These are phyloP conservation scores for Phlyctochytrium planicorne DNA, from an alignment of 192 early-diverging fungal genomes.

Conservation along the genomic window DNA sequence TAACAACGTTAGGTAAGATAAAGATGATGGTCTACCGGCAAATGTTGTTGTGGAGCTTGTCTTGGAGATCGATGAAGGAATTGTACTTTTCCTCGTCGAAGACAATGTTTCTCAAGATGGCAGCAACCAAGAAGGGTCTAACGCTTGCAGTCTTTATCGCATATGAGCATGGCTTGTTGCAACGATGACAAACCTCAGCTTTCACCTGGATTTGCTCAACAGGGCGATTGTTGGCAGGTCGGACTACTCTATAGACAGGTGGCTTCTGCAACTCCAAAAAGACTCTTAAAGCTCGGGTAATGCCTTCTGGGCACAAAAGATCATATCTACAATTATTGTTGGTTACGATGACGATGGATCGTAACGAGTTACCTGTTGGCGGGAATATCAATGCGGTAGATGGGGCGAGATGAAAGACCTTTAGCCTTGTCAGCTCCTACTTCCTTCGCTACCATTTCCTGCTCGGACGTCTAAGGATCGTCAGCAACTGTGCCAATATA, in stretches of 20 bases:
- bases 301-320: constrained; percentile 94
- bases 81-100: constrained; percentile 84
- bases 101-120: constrained; percentile 82
- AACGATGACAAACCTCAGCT: constrained; percentile 56
- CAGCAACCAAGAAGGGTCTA: constrained; percentile 84
- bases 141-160: constrained; percentile 82
- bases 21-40: constrained; percentile 60
- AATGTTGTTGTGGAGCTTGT: constrained; percentile 97
- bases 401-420: constrained; percentile 68
- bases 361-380: constrained; percentile 66
- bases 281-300: constrained; percentile 81
- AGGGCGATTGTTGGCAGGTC: constrained; percentile 53
- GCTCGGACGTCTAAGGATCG: constrained; percentile 67
- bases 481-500: constrained; percentile 1
- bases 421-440: constrained; percentile 45
- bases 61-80: constrained; percentile 97
- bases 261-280: constrained; percentile 73
- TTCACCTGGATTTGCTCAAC: constrained; percentile 67
- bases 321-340: constrained; percentile 78
- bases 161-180: background rate
- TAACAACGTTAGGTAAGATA: constrained; percentile 1
- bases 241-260: constrained; percentile 64
- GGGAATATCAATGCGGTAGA: constrained; percentile 98
- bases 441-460: constrained; percentile 72
- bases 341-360: constrained; percentile 3